Evolutionary conservation across 1,284 basidiomycete species (phyloP), one percentile per base, ranked within the genome.

Genomic region (Thecaphora thlaspeos): DNA sequence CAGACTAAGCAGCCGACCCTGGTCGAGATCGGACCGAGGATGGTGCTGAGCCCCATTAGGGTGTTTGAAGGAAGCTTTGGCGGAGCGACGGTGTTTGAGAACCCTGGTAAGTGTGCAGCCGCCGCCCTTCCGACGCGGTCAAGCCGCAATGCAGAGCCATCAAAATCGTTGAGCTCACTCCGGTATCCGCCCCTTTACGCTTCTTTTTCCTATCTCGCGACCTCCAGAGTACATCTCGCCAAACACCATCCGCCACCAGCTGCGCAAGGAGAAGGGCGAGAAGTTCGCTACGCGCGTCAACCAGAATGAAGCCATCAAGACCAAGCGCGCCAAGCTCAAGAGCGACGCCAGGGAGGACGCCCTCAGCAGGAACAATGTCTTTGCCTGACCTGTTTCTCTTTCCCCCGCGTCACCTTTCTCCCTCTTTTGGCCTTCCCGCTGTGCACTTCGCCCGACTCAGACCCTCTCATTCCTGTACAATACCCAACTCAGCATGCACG

Each of bases 31-130:
- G 95, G 95, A 7, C 95, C 95, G 21, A 86, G 95, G 43, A 95
- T 98, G 79, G 95, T 98, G 32, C 82, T 99, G 46, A 95, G 91
- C 36, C 95, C 95, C 8, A 97, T 99, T 74, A 87, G 91, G 52
- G 93, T 99, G 64, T 99, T 99, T 76, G 95, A 99, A 80, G 95
- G 95, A 19, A 69, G 66, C 61, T 66, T 71, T 80, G 85, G 87
- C 55, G 95, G 95, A 17, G 90, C 91, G 22, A 96, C 92, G 3
- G 87, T 99, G 17, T 99, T 89, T 77, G 92, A 93, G 43, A 98
- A 98, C 81, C 89, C 91, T 76, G 89, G 90, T 91, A 69, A 41
- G 50, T 37, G 17, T 43, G 36, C 40, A 5, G 26, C 7, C 26
- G 26, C 11, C 26, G 26, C 7, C 26, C 7, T 11, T 5, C 7